These are phyloP conservation scores for Davidsoniella neocaledoniae DNA, from an alignment of 2,329 filamentous ascomycete species.

Conservation along the genomic window DNA sequence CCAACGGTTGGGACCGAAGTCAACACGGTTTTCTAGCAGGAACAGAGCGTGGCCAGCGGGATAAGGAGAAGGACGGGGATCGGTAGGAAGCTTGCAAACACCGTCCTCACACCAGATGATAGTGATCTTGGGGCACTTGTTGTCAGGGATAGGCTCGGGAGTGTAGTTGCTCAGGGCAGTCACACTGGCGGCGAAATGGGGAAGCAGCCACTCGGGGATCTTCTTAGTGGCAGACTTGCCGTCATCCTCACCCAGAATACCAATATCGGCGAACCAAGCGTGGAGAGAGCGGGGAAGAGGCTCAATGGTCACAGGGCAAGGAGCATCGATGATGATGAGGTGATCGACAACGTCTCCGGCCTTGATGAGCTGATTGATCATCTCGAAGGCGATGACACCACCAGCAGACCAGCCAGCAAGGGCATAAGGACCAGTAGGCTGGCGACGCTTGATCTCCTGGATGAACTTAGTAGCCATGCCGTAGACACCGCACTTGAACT, in stretches of 20 bases:
- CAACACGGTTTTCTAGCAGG: conserved; percentile 55
- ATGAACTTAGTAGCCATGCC: conserved; percentile 34
- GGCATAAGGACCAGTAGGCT: conserved; percentile 50
- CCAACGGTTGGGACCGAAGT: conserved; percentile 56
- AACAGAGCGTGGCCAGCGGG: conserved; percentile 46
- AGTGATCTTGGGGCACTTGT: conserved; percentile 42
- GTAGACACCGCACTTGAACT: conserved; percentile 38
- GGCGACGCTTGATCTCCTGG: conserved; percentile 52
- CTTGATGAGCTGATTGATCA: conserved; percentile 41
- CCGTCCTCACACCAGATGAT: conserved; percentile 60
- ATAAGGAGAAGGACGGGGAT: conserved; percentile 46
- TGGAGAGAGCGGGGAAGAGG: conserved; percentile 46
- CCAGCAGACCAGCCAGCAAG: conserved; percentile 64
- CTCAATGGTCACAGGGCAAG: conserved; percentile 50
- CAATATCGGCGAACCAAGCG: conserved; percentile 56
- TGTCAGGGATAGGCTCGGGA: conserved; percentile 42
- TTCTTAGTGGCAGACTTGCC: conserved; percentile 22
- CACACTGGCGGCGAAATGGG: conserved; percentile 55
- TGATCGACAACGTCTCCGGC: conserved; percentile 40
- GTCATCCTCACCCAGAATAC: conserved; percentile 48
- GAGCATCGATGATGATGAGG: conserved; percentile 49
- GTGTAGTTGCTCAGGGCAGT: conserved; percentile 52
- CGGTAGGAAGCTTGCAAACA: conserved; percentile 48
- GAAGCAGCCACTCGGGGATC: conserved; percentile 55
- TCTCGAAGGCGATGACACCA: conserved; percentile 54